Evolutionary conservation across 2,329 filamentous ascomycete genomes (phyloP).

Genomic region (Colletotrichum orbiculare): DNA sequence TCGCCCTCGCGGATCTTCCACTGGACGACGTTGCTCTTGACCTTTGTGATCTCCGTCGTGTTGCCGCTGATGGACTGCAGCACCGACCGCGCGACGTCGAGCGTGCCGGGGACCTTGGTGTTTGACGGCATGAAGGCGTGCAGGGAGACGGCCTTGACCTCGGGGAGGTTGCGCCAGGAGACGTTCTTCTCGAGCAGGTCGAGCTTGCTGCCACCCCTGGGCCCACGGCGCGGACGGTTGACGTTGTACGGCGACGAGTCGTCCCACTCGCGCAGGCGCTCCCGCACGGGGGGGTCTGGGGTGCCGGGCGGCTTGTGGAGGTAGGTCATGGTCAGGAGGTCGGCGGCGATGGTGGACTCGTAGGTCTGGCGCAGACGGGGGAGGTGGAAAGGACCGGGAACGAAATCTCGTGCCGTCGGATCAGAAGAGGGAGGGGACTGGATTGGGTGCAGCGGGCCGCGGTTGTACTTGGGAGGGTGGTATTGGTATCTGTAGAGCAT

Average conservation of each 20-base stretch:
- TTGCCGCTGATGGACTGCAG: slow-evolving; percentile 88
- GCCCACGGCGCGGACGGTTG: slow-evolving; percentile 86
- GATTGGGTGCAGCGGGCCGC: slow-evolving; percentile 91
- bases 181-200: slow-evolving; percentile 78
- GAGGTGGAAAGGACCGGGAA: slow-evolving; percentile 89
- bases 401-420: slow-evolving; percentile 86
- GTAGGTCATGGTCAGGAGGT: slow-evolving; percentile 91
- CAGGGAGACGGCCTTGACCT: slow-evolving; percentile 82
- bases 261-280: slow-evolving; percentile 86
- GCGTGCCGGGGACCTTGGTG: slow-evolving; percentile 75
- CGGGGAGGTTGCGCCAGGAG: slow-evolving; percentile 86
- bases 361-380: slow-evolving; percentile 92
- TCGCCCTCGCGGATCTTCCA: slow-evolving; percentile 81
- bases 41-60: slow-evolving; percentile 75
- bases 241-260: slow-evolving; percentile 94
- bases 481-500: slow-evolving; percentile 79
- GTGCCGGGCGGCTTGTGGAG: slow-evolving; percentile 85
- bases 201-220: slow-evolving; percentile 80
- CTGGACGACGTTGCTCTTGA: slow-evolving; percentile 75
- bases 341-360: slow-evolving; percentile 84
- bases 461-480: slow-evolving; percentile 93
- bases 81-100: slow-evolving; percentile 86
- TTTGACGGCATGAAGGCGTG: slow-evolving; percentile 80
- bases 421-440: slow-evolving; percentile 90
- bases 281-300: slow-evolving; percentile 59